Conservation (phyloP, 2,329 filamentous ascomycete genomes). For the Claviceps arundinis region DNA sequence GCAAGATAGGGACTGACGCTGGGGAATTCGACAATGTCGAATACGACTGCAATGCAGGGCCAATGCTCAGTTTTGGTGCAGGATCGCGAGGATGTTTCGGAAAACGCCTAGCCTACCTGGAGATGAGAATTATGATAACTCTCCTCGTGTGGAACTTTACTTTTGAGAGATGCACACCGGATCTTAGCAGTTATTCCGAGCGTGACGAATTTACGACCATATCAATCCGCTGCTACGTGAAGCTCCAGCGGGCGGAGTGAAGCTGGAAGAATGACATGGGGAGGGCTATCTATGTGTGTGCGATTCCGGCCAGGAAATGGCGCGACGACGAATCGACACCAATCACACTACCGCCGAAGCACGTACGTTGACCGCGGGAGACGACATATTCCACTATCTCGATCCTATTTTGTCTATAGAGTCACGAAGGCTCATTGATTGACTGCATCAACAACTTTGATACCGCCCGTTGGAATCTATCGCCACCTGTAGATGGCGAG, state of each 20-base stretch:
- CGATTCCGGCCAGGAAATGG: too few species aligned
- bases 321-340: too few species aligned
- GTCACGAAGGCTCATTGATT: too few species aligned
- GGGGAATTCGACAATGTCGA: not conserved
- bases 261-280: too few species aligned
- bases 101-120: slow-evolving; percentile 15
- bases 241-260: not conserved
- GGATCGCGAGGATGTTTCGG: slow-evolving; percentile 16
- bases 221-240: not conserved
- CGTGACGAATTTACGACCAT: not conserved
- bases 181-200: not conserved
- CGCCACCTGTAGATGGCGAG: too few species aligned
- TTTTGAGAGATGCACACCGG: not conserved
- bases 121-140: slow-evolving; percentile 13
- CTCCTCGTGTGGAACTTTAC: slow-evolving; percentile 15
- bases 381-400: too few species aligned
- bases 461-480: too few species aligned
- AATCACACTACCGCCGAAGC: too few species aligned
- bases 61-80: slow-evolving; percentile 11
- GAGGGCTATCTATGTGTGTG: too few species aligned
- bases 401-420: too few species aligned
- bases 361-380: too few species aligned
- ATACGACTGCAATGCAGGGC: not conserved
- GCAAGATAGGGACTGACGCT: not conserved
- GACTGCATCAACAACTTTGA: too few species aligned